phyloP scores from a whole-genome alignment of 1,139 yeast species.

The Saccharomyces pastorianus region DNA sequence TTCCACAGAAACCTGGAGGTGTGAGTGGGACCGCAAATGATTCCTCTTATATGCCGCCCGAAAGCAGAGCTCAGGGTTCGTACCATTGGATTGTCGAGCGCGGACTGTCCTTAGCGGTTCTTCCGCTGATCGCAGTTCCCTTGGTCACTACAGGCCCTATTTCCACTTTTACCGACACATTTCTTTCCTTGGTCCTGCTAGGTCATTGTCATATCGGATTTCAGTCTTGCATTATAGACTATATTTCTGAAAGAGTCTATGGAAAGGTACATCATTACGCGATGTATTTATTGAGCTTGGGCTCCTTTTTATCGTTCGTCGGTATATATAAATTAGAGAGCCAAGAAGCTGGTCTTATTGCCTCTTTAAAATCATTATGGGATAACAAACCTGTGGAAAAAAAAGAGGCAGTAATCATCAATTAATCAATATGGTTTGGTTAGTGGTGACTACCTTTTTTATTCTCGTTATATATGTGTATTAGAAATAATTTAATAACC shows the following conservation, averaged over 20 bases:
- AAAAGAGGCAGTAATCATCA: background rate
- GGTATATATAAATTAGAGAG: constrained; percentile 61
- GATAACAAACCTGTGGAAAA: background rate
- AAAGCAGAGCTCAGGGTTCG: constrained; percentile 51
- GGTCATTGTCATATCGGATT: constrained; percentile 61
- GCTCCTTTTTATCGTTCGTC: constrained; percentile 50
- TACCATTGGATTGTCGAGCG: constrained; percentile 66
- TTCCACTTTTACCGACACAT: constrained; percentile 47
- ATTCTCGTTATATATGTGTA: background rate
- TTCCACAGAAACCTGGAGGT: constrained; percentile 68
- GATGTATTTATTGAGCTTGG: constrained; percentile 49
- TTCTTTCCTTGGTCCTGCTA: constrained; percentile 45
- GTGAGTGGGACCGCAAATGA: constrained; percentile 68
- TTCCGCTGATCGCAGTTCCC: constrained; percentile 55
- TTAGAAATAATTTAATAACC: background rate
- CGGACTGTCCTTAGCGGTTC: constrained; percentile 45
- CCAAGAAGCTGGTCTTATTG: constrained; percentile 50
- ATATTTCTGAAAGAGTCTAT: constrained; percentile 61
- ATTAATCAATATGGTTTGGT: background rate
- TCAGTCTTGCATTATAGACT: constrained; percentile 38
- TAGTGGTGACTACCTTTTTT: background rate
- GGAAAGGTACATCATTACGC: constrained; percentile 55
- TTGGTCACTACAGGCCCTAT: constrained; percentile 45
- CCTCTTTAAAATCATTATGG: constrained; percentile 37
- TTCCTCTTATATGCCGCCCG: constrained; percentile 51